phyloP scores from a whole-genome alignment of 1,284 basidiomycete genomes.

The Taiwanofungus camphoratus region DNA sequence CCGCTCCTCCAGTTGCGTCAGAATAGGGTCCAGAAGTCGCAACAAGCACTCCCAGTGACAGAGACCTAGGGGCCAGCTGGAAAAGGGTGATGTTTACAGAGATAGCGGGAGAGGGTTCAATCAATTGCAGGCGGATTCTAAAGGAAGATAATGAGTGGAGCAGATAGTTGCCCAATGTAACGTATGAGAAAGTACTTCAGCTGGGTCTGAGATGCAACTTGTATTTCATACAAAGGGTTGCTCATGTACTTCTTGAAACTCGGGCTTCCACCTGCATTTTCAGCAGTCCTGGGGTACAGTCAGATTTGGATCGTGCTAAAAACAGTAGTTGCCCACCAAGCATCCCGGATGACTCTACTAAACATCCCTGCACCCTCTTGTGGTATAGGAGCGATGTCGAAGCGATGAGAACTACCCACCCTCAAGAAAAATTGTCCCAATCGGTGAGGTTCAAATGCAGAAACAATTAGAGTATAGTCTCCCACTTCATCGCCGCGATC shows the following conservation, averaged over 20 bases:
- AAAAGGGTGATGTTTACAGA: slow-evolving; percentile 62
- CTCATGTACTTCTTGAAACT: slow-evolving; percentile 52
- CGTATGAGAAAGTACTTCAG: slow-evolving; percentile 46
- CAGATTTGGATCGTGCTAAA: not conserved
- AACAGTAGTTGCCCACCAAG: slow-evolving; percentile 49
- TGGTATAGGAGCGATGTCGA: slow-evolving; percentile 73
- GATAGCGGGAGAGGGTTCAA: slow-evolving; percentile 36
- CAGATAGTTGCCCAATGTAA: not conserved
- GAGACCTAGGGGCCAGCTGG: slow-evolving; percentile 25
- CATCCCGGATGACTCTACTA: slow-evolving; percentile 53
- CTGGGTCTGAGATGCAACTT: slow-evolving; percentile 45
- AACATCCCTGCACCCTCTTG: slow-evolving; percentile 94
- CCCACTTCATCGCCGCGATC: slow-evolving; percentile 50
- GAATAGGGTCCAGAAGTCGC: slow-evolving; percentile 75
- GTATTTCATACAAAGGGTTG: slow-evolving; percentile 70
- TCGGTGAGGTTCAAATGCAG: slow-evolving; percentile 74
- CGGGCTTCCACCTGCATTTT: slow-evolving; percentile 61
- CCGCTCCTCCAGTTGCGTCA: slow-evolving; percentile 65
- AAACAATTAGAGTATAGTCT: slow-evolving; percentile 77
- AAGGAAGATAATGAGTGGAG: not conserved
- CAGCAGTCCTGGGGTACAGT: slow-evolving; percentile 38
- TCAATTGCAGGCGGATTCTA: slow-evolving; percentile 65
- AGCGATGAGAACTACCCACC: slow-evolving; percentile 56
- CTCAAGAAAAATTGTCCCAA: slow-evolving; percentile 60
- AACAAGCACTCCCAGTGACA: slow-evolving; percentile 38